phyloP scores from a whole-genome alignment of 2,329 filamentous ascomycete genomes.

The Clonostachys solani region DNA sequence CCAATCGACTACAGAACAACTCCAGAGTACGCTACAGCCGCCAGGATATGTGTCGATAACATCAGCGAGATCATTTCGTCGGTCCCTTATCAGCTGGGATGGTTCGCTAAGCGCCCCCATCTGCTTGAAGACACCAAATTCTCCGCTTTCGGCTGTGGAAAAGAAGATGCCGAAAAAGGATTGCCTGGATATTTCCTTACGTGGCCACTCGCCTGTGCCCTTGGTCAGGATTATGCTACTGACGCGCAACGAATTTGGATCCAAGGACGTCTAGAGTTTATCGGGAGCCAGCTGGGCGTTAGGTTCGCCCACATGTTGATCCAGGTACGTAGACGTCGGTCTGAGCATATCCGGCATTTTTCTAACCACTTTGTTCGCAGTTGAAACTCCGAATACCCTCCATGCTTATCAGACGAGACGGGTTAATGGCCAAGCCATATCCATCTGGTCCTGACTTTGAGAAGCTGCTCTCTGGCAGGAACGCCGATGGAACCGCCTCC shows the following conservation, averaged over 20 bases:
- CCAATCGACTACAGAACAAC: constrained; percentile 61
- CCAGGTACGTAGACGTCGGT: constrained; percentile 33
- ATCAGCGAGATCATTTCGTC: constrained; percentile 57
- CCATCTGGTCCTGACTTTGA: constrained; percentile 36
- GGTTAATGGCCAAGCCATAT: constrained; percentile 39
- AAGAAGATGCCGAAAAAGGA: constrained; percentile 45
- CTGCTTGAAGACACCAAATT: constrained; percentile 32
- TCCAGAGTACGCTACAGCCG: constrained; percentile 53
- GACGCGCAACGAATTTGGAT: constrained; percentile 54
- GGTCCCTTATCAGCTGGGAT: constrained; percentile 58
- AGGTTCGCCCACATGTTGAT: constrained; percentile 52
- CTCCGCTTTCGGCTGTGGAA: constrained; percentile 42
- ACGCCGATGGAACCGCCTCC: background rate
- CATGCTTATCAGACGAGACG: constrained; percentile 55
- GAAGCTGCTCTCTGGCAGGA: constrained; percentile 30
- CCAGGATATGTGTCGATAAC: constrained; percentile 42
- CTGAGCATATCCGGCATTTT: constrained; percentile 1
- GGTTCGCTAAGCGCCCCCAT: constrained; percentile 43
- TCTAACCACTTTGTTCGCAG: constrained; percentile 20
- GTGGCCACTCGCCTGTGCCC: constrained; percentile 52
- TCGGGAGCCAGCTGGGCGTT: constrained; percentile 52
- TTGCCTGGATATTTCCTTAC: constrained; percentile 55
- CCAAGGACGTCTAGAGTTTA: constrained; percentile 46
- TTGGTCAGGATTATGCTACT: constrained; percentile 54
- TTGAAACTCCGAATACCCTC: constrained; percentile 55